Evolutionary conservation across 305 asterid species (phyloP), one percentile per base, ranked within the genome.

Genomic region (Rubia peregrina): DNA sequence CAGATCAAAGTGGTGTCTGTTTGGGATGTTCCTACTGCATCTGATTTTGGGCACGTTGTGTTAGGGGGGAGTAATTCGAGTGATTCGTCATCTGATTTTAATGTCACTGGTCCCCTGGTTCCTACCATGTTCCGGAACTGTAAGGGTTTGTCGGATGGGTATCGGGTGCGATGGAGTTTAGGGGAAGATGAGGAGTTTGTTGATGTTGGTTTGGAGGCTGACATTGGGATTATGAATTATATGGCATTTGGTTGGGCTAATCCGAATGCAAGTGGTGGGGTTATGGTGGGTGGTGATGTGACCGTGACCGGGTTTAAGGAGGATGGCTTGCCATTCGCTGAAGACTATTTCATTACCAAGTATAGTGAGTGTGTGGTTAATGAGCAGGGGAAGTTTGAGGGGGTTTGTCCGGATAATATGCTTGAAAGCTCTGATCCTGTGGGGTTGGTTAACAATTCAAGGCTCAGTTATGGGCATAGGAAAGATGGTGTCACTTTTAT

Each of bases 221-320:
- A 95, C 17, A 75, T 82, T 61, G 88, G 88, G 62, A 75, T 76
- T 76, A 83, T 85, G 80, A 78, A 80, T 79, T 94, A 94, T 62
- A 94, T 91, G 99, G 96, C 89, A 9, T 91, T 94, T 53, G 99
- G 99, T 69, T 94, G 99, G 99, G 96, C 99, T 1, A 79, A 88
- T 61, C 95, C 94, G 19, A 87, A 84, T 73, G 81, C 85, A 11
- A 75, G 87, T 0, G 78, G 76, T 70, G 84, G 90, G 51, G 79
- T 85, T 79, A 94, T 94, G 98, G 71, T 94, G 49, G 96, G 96
- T 17, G 89, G 95, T 69, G 99, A 94, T 74, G 96, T 94, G 68
- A 88, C 84, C 0, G 74, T 94, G 59, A 75, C 97, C 4, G 96
- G 96, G 74, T 94, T 94, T 82, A 86, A 73, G 79, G 95, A 83